A percentile compares a stretch with the other conserved stretches of the same genome.
Evolutionary conservation across 805 yeast species (phyloP).

Genomic region (Metschnikowia cubensis): DNA sequence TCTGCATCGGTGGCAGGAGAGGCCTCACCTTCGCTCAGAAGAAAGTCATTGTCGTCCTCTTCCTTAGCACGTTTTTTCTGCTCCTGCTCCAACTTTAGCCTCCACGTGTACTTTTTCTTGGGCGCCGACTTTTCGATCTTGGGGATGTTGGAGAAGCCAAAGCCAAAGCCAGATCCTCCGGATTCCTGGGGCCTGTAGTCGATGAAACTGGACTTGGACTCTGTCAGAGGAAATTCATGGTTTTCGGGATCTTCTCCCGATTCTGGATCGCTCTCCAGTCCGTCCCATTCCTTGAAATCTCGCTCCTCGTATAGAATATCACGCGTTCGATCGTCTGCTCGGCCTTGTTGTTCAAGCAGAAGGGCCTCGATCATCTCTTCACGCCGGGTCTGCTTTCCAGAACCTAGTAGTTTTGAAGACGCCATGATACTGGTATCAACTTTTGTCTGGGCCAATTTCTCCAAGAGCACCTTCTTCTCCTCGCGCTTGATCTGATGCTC

Average conservation of each 20-base stretch:
- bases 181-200: constrained; percentile 65
- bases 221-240: neutral
- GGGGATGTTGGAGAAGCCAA: constrained; percentile 57
- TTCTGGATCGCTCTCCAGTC: constrained; percentile 7
- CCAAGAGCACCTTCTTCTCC: constrained; percentile 73
- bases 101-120: constrained; percentile 70
- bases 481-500: constrained; percentile 87
- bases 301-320: constrained; percentile 69
- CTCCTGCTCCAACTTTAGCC: constrained; percentile 33
- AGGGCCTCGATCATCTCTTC: constrained; percentile 76
- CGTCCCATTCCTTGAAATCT: constrained; percentile 57
- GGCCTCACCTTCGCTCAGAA: constrained; percentile 25
- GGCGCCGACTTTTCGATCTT: constrained; percentile 35
- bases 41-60: constrained; percentile 65
- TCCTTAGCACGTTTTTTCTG: constrained; percentile 36
- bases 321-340: constrained; percentile 56
- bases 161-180: constrained; percentile 65
- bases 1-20: constrained; percentile 10
- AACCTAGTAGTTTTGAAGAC: constrained; percentile 76
- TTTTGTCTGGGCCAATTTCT: constrained; percentile 62
- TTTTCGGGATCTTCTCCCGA: neutral
- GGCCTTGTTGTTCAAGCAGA: constrained; percentile 66
- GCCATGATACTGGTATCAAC: constrained; percentile 68
- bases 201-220: constrained; percentile 43
- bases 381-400: constrained; percentile 61